Conservation (phyloP, 2,329 filamentous ascomycete genomes). For the Colletotrichum horii region DNA sequence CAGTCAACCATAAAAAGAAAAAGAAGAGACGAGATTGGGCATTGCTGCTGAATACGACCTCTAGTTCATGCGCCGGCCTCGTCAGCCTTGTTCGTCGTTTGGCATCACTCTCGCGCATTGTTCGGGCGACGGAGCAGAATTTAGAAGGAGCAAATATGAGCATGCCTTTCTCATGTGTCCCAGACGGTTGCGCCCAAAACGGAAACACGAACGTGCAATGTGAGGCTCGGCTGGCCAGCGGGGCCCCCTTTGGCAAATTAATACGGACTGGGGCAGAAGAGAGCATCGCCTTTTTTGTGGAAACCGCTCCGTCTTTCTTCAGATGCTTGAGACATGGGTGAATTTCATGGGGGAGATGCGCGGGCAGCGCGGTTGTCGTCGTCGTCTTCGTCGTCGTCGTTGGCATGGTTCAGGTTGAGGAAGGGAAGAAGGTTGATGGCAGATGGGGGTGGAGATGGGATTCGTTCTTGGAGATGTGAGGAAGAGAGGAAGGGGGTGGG, state of each 20-base stretch:
- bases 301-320: background rate
- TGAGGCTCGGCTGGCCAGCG: slow-evolving; percentile 15
- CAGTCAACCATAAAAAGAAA: background rate
- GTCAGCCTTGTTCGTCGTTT: background rate
- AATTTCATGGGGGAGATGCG: background rate
- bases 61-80: background rate
- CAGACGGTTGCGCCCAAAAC: slow-evolving; percentile 11
- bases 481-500: background rate
- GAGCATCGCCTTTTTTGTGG: background rate
- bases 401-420: background rate
- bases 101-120: background rate
- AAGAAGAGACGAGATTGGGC: background rate
- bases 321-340: slow-evolving; percentile 1
- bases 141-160: background rate
- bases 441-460: background rate
- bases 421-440: background rate
- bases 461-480: background rate
- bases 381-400: background rate
- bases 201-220: background rate
- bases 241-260: slow-evolving; percentile 13
- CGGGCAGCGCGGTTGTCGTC: background rate
- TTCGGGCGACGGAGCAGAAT: slow-evolving; percentile 7
- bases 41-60: background rate
- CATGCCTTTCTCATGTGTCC: background rate
- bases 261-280: background rate